phyloP scores from a whole-genome alignment of 1,139 yeast genomes.

The Lodderomyces elongisporus region DNA sequence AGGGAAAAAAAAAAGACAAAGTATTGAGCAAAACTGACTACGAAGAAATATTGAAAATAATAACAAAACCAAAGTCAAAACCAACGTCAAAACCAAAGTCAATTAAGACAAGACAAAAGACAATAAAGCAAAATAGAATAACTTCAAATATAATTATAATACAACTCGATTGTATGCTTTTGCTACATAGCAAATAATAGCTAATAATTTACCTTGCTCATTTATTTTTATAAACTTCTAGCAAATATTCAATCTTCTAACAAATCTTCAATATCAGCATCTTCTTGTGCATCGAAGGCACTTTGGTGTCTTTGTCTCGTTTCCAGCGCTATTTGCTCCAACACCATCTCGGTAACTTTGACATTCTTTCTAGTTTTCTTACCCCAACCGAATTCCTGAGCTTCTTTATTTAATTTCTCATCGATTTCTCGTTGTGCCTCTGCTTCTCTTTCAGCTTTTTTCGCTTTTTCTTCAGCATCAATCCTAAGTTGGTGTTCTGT shows the following conservation, averaged over 20 bases:
- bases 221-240: no score
- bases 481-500: constrained; percentile 44
- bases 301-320: constrained; percentile 40
- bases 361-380: constrained; percentile 60
- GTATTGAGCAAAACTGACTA: no score
- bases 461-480: constrained; percentile 42
- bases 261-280: constrained; percentile 61
- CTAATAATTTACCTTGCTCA: no score
- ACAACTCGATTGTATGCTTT: no score
- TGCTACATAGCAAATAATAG: no score
- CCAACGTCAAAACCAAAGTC: no score
- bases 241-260: constrained; percentile 37
- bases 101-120: no score
- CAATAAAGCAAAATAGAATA: no score
- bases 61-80: no score
- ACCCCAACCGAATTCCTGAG: constrained; percentile 70
- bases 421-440: constrained; percentile 25
- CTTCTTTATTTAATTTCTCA: constrained; percentile 33
- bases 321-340: constrained; percentile 42
- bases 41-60: no score
- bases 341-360: constrained; percentile 47
- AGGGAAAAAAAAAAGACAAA: no score
- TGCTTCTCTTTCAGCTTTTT: constrained; percentile 30
- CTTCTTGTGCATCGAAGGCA: constrained; percentile 54
- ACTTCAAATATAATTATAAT: no score